Evolutionary conservation across 352 stramenopile species (phyloP), one percentile per base, ranked within the genome.

Genomic region (Peronosclerospora sorghi): DNA sequence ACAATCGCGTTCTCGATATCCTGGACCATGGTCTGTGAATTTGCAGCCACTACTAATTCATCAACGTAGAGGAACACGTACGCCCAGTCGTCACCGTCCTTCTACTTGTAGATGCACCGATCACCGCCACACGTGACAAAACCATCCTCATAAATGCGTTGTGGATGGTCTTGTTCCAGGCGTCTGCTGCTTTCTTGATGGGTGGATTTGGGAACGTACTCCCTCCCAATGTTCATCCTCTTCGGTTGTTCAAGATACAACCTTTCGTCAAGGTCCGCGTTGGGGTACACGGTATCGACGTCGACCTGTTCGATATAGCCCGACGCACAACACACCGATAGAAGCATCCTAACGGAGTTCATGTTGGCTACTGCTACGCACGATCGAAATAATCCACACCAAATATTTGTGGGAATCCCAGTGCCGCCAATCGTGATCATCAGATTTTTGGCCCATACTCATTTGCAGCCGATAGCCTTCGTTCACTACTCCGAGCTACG

Each of bases 271-370:
- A n/a, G n/a, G n/a, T n/a, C n/a, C n/a, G n/a, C n/a, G n/a, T n/a
- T n/a, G n/a, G n/a, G n/a, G n/a, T n/a, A n/a, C n/a, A n/a, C n/a
- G n/a, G n/a, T n/a, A n/a, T n/a, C n/a, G n/a, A n/a, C n/a, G n/a
- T n/a, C n/a, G n/a, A n/a, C 45, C 26, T 44, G 38, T 18, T 47
- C 37, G 18, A 36, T 53, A 17, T 41, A 46, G 10, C 13, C 32
- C 5, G 17, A 3, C 12, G n/a, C 32, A 12, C 1, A 9, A 3
- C 32, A 36, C 17, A 43, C 20, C 4, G 46, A 27, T 2, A n/a
- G n/a, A n/a, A n/a, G n/a, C n/a, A n/a, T n/a, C n/a, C n/a, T n/a
- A n/a, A n/a, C n/a, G n/a, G n/a, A n/a, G n/a, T n/a, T n/a, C n/a
- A n/a, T n/a, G n/a, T n/a, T n/a, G n/a, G n/a, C n/a, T n/a, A n/a